Base-by-base conservation (phyloP, 129 eudicot genomes). In the Helianthus tuberosus region DNA sequence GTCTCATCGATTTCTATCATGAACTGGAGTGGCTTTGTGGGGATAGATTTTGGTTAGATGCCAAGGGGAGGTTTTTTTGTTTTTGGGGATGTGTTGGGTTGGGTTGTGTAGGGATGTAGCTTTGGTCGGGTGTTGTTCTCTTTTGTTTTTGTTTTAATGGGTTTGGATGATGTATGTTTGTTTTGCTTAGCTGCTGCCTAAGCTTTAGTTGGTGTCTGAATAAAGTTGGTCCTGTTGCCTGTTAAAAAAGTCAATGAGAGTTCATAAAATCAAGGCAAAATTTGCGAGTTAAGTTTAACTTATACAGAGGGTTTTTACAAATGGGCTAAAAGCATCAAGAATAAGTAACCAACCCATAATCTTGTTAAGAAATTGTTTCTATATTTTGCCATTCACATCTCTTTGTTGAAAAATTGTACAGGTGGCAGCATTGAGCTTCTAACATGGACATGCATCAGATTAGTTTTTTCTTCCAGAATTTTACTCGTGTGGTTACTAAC, bases 271-370 rank as follows among this genome's bases (percentile, higher is more conserved):
- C 77, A 49, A 78, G 9, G 46, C 77, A 78, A 78, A 78, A 78
- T 44, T 61, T 71, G 76, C 63, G 66, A 71, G 76, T 70, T 66
- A 66, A 54, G 80, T 64, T 61, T 16, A 50, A 69, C 72, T 70
- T 78, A 51, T 70, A 71, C 77, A 63, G 25, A 70, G 72, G 72
- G 72, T 78, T 78, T 78, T 77, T 78, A 78, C 72, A 71, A 13
- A 61, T 68, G 44, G 10, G 57, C 76, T 61, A 49, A 69, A 77
- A 69, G 64, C 81, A 77, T 77, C 81, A 69, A 51, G 71, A 78
- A 70, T 71, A 72, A 27, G 52, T 14, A 58, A 61, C 76, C 64
- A 29, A 80, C 71, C 71, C 61, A 44, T 20, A 61, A 12, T 69
- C 75, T 51, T 29, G 75, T 73, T 29, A 47, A 13, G 52, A 58